Evolutionary conservation across 306 rosid genomes (phyloP).

Genomic region (Vachellia collinsii): DNA sequence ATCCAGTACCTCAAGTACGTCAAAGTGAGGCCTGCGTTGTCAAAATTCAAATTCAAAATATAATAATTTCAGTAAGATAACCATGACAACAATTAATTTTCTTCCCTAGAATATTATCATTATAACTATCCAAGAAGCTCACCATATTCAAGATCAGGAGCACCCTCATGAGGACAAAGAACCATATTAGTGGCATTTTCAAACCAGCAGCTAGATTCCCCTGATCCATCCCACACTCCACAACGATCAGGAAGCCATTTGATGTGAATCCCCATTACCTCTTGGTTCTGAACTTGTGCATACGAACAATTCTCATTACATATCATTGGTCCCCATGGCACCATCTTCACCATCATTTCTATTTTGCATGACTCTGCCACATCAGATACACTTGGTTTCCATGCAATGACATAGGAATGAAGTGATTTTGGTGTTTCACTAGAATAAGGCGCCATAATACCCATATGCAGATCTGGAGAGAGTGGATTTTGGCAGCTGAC

Average conservation of each 20-base stretch:
- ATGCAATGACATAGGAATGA: neutral
- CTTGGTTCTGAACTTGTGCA: neutral
- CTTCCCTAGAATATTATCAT: neutral
- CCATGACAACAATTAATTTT: neutral
- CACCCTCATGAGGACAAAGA: neutral
- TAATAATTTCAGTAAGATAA: neutral
- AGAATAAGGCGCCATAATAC: neutral
- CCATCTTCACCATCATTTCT: constrained; percentile 1
- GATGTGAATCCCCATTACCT: constrained; percentile 10
- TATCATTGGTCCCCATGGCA: constrained; percentile 3
- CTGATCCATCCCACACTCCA: neutral
- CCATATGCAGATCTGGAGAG: neutral
- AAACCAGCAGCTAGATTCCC: neutral
- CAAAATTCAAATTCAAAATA: neutral
- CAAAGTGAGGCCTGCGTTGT: neutral
- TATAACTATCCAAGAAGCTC: neutral
- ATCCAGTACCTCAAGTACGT: too few relatives aligned
- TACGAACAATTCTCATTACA: constrained; percentile 6
- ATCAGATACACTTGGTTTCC: neutral
- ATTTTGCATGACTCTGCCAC: constrained; percentile 17
- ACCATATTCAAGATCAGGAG: neutral
- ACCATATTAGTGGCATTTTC: constrained; percentile 13
- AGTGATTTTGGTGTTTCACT: neutral
- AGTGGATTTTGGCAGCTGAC: neutral
- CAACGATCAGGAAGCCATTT: constrained; percentile 12